Percentiles rank a stretch among this genome's conserved stretches.
phyloP scores from a whole-genome alignment of 148 eudicot species.

The Simmondsia chinensis region DNA sequence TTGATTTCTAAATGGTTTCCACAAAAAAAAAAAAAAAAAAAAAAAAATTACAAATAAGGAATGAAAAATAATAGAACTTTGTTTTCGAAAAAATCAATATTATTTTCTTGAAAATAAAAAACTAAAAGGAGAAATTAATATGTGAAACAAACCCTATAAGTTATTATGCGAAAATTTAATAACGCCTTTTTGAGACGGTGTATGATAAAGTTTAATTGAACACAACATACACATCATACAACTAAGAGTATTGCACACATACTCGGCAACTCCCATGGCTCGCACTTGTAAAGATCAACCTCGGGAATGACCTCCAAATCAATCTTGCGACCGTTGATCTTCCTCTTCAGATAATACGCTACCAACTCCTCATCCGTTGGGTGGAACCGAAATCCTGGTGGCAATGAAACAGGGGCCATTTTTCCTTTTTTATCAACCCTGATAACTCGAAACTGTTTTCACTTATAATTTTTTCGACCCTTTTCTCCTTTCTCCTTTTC shows the following conservation, averaged over 20 bases:
- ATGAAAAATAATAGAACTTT: no score
- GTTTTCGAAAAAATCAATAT: no score
- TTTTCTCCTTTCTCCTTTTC: slow-evolving; percentile 1
- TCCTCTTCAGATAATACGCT: slow-evolving; percentile 68
- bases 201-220: background rate
- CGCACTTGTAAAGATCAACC: slow-evolving; percentile 88
- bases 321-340: slow-evolving; percentile 58
- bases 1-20: no score
- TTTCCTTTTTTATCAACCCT: background rate
- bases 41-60: no score
- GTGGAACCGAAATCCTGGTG: slow-evolving; percentile 82
- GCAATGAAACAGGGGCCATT: slow-evolving; percentile 81
- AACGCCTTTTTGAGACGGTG: background rate
- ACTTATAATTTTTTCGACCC: background rate
- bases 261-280: slow-evolving; percentile 93
- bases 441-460: no score
- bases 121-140: no score
- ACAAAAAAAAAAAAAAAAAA: no score
- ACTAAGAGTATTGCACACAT: background rate
- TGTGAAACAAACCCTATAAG: no score
- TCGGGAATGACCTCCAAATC: slow-evolving; percentile 83
- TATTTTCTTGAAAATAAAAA: no score
- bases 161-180: no score
- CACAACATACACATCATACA: background rate
- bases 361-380: slow-evolving; percentile 83